phyloP scores from a whole-genome alignment of 2,329 filamentous ascomycete species.

The Ambrosiella cleistominuta region DNA sequence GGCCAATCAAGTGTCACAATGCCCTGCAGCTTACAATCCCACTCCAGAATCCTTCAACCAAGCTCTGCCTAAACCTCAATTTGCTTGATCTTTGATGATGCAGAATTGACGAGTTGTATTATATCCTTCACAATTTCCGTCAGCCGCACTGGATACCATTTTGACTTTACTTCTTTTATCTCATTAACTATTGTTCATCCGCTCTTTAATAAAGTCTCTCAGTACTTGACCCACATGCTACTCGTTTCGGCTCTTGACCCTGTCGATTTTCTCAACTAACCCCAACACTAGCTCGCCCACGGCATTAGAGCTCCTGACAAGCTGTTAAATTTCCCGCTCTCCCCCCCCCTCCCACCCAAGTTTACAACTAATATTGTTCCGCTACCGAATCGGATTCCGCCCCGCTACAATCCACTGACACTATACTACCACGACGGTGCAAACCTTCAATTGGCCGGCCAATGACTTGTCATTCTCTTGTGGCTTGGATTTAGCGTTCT shows the following conservation, averaged over 20 bases:
- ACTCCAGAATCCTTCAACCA: background rate
- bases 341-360: background rate
- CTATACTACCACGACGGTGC: too few relatives aligned
- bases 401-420: background rate
- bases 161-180: background rate
- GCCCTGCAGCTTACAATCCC: slow-evolving; percentile 1
- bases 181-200: too few relatives aligned
- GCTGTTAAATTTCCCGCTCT: slow-evolving; percentile 1
- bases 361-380: background rate
- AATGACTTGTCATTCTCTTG: too few relatives aligned
- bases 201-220: too few relatives aligned
- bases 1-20: background rate
- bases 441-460: too few relatives aligned
- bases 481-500: too few relatives aligned
- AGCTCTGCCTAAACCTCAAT: background rate
- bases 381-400: background rate
- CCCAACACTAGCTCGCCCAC: background rate
- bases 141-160: background rate
- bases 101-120: too few relatives aligned
- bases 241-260: background rate
- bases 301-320: slow-evolving; percentile 3
- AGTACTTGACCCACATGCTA: too few relatives aligned
- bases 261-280: background rate
- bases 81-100: background rate
- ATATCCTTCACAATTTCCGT: background rate